Percentiles rank a stretch among this genome's conserved stretches.
These are phyloP conservation scores for Chaetomiaceae sp. DNA, from an alignment of 2,329 filamentous ascomycete species.

Conservation along the genomic window DNA sequence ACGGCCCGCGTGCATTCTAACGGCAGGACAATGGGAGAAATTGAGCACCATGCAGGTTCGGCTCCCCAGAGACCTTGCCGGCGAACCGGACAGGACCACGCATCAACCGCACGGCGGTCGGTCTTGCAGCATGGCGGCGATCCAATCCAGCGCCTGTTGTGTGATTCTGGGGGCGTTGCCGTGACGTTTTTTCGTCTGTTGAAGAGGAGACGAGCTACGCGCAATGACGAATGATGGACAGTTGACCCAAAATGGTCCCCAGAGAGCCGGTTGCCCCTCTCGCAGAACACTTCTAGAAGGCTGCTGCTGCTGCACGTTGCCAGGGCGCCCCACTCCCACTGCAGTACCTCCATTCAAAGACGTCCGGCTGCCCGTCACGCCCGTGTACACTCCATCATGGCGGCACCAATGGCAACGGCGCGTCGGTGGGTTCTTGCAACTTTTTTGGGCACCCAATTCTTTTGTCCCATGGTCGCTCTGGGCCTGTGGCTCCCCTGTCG, in stretches of 20 bases:
- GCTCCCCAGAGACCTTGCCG: background rate
- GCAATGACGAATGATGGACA: too few relatives aligned
- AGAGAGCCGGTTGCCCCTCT: too few relatives aligned
- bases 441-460: constrained; percentile 1
- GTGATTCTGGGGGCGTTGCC: too few relatives aligned
- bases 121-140: too few relatives aligned
- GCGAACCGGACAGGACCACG: background rate
- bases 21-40: background rate
- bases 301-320: constrained; percentile 1
- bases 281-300: constrained; percentile 24
- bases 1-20: background rate
- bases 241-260: too few relatives aligned
- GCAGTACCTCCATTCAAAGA: background rate
- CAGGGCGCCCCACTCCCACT: constrained; percentile 5
- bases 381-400: constrained; percentile 1
- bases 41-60: background rate
- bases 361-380: background rate
- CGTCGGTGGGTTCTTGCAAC: too few relatives aligned
- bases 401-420: background rate
- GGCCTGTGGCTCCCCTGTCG: background rate
- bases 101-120: background rate
- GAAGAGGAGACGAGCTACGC: too few relatives aligned
- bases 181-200: too few relatives aligned
- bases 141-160: too few relatives aligned
- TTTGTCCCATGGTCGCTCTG: background rate